Evolutionary conservation across 257 asterid species (phyloP), one percentile per base, ranked within the genome.

Genomic region (Solanum lycopersicoides): DNA sequence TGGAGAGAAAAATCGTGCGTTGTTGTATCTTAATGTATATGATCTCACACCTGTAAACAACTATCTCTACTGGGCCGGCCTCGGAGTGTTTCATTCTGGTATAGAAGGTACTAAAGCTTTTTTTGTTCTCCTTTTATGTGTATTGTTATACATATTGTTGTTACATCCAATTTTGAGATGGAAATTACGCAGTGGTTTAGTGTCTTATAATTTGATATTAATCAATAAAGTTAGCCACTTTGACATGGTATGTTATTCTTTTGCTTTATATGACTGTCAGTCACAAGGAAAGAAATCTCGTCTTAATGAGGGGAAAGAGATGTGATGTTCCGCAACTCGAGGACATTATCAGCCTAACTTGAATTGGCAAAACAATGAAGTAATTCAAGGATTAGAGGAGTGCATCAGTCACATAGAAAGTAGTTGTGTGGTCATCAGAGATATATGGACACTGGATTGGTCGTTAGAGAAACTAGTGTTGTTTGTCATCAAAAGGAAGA

Each of bases 1-100:
- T 84, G 88, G 88, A 75, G 94, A 91, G 89, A 94, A 91, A 86
- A 94, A 86, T 83, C 89, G 90, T 47, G 92, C 93, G n/a, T 86
- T 86, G 86, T 86, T 95, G 90, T 94, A 94, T 90, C 93, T 95
- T 37, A 95, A 95, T 91, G 92, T 94, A 83, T 95, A 95, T 87
- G 98, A 95, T 91, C 95, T 95, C 87, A 95, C 98, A 53, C 94
- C 95, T 87, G 66, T 94, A 71, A 95, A 95, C 94, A 92, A 92
- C 92, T 95, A 94, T 74, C 93, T 95, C 23, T 95, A 95, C 82
- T 95, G 98, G 97, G 92, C 93, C 32, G 98, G 98, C 84, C 91
- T 94, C 47, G 98, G 98, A 63, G 93, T 95, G 86, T 95, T 93
- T 88, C 98, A 94, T 91, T 94, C 98, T 16, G 98, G 98, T 41